Evolutionary conservation across 257 asterid species (phyloP).

Genomic region (Primulina tabacum): DNA sequence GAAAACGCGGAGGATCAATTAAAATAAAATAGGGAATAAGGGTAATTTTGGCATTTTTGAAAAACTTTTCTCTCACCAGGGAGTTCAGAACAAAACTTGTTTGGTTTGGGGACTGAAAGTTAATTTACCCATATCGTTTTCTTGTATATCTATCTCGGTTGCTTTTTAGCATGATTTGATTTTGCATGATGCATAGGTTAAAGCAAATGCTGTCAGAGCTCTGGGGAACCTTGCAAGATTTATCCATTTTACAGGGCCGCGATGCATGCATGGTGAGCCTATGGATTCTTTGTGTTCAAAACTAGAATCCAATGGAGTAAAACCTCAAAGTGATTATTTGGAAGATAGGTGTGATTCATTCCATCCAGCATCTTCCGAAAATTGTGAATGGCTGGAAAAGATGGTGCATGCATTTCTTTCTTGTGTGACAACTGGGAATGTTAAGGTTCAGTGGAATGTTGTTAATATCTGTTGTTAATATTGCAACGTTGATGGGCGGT

Average conservation of each 20-base stretch:
- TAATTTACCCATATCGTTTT: no score
- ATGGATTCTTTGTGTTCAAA: constrained; percentile 23
- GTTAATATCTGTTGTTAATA: constrained; percentile 12
- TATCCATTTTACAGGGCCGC: constrained; percentile 44
- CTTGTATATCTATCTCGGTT: constrained; percentile 15
- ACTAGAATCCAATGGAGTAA: constrained; percentile 24
- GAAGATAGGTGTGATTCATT: constrained; percentile 34
- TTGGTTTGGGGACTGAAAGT: no score
- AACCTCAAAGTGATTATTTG: constrained; percentile 31
- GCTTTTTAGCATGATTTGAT: constrained; percentile 8
- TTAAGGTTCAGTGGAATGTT: constrained; percentile 54
- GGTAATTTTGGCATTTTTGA: no score
- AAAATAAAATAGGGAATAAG: no score
- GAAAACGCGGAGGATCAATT: no score
- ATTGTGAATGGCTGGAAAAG: constrained; percentile 60
- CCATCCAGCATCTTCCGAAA: constrained; percentile 34
- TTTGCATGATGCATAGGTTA: constrained; percentile 45
- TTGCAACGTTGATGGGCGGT: constrained; percentile 16
- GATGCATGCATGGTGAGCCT: constrained; percentile 31
- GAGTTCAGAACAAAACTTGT: no score
- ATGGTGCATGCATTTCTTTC: constrained; percentile 94
- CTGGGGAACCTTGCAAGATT: constrained; percentile 84
- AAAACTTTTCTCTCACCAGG: no score
- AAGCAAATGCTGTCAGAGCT: constrained; percentile 97
- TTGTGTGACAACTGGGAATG: constrained; percentile 92